A percentile compares a stretch with the other conserved stretches of the same genome.
These are phyloP conservation scores for Saturnispora serradocipensis DNA, from an alignment of 805 yeast species.

Conservation along the genomic window DNA sequence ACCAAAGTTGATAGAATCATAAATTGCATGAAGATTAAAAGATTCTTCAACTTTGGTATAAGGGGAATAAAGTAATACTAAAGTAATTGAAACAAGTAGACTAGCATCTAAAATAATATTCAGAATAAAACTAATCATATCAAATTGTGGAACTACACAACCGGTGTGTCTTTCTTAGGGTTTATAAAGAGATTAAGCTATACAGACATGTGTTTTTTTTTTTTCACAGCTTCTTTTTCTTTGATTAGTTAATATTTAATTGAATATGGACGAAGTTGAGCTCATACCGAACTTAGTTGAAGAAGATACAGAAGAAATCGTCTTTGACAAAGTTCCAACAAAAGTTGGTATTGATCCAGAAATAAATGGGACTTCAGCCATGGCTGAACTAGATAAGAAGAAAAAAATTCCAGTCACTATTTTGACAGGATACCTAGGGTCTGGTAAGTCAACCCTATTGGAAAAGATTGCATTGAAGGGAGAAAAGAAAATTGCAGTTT, in stretches of 20 bases:
- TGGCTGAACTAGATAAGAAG: slow-evolving; percentile 15
- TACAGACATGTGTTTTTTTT: background rate
- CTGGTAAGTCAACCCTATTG: slow-evolving; percentile 85
- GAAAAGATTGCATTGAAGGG: slow-evolving; percentile 63
- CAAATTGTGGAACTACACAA: background rate
- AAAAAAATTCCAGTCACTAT: slow-evolving; percentile 81
- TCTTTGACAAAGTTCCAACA: slow-evolving; percentile 13
- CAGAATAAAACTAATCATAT: background rate
- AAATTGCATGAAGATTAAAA: slow-evolving; percentile 81
- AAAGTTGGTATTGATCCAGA: slow-evolving; percentile 1
- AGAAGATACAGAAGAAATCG: slow-evolving; percentile 20
- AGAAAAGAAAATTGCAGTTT: slow-evolving; percentile 75
- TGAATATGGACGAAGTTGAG: slow-evolving; percentile 13
- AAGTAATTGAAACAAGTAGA: slow-evolving; percentile 38
- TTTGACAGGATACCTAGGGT: slow-evolving; percentile 89
- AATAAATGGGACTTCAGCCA: slow-evolving; percentile 14
- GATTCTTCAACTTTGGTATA: slow-evolving; percentile 92
- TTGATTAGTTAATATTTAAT: background rate
- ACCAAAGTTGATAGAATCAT: slow-evolving; percentile 69
- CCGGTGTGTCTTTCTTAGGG: background rate
- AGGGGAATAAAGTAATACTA: slow-evolving; percentile 53
- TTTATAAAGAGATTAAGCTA: background rate
- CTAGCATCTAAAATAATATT: slow-evolving; percentile 15
- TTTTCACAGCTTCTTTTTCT: background rate
- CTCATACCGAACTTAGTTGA: slow-evolving; percentile 24